Evolutionary conservation across 352 stramenopile species (phyloP), one percentile per base, ranked within the genome.

Genomic region (Discostella stelligera): DNA sequence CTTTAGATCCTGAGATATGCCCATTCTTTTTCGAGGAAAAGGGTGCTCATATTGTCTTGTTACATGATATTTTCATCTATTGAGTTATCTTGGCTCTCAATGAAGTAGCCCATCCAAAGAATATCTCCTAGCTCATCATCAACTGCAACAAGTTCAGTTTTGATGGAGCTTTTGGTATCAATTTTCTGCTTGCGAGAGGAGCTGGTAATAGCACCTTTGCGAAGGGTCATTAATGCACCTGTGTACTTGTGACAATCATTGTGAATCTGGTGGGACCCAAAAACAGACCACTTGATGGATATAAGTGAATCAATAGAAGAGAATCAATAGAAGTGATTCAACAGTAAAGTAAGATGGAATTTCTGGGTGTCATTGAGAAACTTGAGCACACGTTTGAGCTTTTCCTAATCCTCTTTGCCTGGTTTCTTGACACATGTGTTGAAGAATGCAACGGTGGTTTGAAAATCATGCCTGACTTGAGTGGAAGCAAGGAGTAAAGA

Each of bases 131-230:
- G 27, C 0, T 46, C 21, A 54, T 82, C 68, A 39, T 77, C 20
- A 20, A 75, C 77, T 2, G 23, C 72, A 55, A 82, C 54, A 0
- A 83, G 37, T 63, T 87, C 74, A 6, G 74, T 56, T 60, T 86
- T 65, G 8, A 70, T 87, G 7, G 71, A 82, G 58, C 80, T 87
- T 53, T 30, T 70, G 7, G 71, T 75, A 23, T 76, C 78, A 10
- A 87, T 20, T 37, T 77, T 77, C 46, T 79, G 66, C 61, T 80
- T 77, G 7, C 6, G 41, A 0, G 69, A 80, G n/a, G n/a, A 30
- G 8, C 16, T 48, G 0, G 30, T 30, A 13, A 62, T 21, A 0
- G 21, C 10, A 10, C 76, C 80, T 1, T 39, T 68, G 13, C 80
- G 75, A 16, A 23, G 48, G 4, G 48, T n/a, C n/a, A n/a, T n/a